Conservation (phyloP, 2,329 filamentous ascomycete genomes). For the Nothophoma quercina region DNA sequence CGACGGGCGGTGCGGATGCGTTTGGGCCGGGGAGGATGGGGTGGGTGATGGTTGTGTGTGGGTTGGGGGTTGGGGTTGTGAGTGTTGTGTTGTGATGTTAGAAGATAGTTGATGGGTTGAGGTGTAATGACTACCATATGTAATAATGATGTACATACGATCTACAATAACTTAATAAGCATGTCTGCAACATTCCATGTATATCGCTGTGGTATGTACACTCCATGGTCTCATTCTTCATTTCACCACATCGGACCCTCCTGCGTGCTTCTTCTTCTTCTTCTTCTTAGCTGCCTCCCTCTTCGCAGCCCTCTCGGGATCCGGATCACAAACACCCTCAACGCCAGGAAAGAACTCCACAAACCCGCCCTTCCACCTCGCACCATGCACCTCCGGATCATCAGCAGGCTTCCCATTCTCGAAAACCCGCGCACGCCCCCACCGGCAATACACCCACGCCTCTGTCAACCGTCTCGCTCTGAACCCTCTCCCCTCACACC, state of each 20-base stretch:
- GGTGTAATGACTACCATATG: too few species aligned
- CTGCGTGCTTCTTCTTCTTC: not conserved
- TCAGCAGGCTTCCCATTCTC: conserved; percentile 13
- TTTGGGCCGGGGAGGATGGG: not conserved
- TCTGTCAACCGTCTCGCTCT: conserved; percentile 24
- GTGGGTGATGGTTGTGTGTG: too few species aligned
- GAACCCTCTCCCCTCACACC: conserved; percentile 16
- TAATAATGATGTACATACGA: too few species aligned
- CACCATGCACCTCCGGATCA: conserved; percentile 28
- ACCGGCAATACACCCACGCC: conserved; percentile 39
- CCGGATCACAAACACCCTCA: conserved; percentile 22
- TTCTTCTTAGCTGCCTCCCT: not conserved
- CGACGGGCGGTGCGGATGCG: not conserved
- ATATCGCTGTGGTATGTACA: too few species aligned
- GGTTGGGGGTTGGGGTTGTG: too few species aligned
- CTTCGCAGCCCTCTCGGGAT: not conserved
- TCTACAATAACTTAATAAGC: too few species aligned
- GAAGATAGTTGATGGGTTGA: too few species aligned
- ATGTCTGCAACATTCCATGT: too few species aligned
- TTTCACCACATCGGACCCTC: too few species aligned
- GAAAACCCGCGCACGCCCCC: conserved; percentile 27
- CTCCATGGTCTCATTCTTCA: too few species aligned
- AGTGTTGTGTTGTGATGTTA: not conserved
- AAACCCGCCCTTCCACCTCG: conserved; percentile 32
- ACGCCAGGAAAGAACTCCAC: conserved; percentile 38